phyloP scores from a whole-genome alignment of 805 yeast species.

The Middelhovenomyces tepae region DNA sequence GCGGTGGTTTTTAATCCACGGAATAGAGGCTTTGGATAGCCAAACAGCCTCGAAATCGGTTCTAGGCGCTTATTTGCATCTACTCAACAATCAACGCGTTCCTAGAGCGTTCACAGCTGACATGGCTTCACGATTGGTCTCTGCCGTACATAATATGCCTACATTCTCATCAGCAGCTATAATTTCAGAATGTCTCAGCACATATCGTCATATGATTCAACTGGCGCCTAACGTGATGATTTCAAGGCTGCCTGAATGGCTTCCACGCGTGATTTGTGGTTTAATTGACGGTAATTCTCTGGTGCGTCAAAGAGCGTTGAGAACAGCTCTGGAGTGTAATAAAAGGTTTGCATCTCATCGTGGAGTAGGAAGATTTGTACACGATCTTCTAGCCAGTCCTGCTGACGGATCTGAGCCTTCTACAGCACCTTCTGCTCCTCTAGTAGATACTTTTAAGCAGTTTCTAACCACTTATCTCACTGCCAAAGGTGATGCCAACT shows the following conservation, averaged over 20 bases:
- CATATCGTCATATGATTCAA: constrained; percentile 10
- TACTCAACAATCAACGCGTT: constrained; percentile 15
- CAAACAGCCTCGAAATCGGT: constrained; percentile 10
- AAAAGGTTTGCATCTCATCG: constrained; percentile 9
- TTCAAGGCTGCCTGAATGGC: constrained; percentile 11
- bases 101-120: constrained; percentile 12
- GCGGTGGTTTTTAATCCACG: constrained; percentile 13
- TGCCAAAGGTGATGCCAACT: constrained; percentile 8
- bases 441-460: background rate
- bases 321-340: constrained; percentile 13
- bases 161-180: constrained; percentile 13
- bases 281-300: constrained; percentile 8
- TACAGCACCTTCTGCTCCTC: constrained; percentile 3
- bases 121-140: constrained; percentile 12
- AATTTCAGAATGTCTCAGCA: constrained; percentile 11
- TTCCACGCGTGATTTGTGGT: constrained; percentile 10
- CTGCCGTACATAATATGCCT: constrained; percentile 10
- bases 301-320: constrained; percentile 13
- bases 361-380: constrained; percentile 8
- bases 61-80: constrained; percentile 16
- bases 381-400: too few relatives aligned
- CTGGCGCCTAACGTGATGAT: constrained; percentile 10
- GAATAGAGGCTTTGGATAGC: constrained; percentile 13
- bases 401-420: constrained; percentile 2
- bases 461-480: constrained; percentile 4